Conservation (phyloP, 345 rosid species). For the Camelina laxa region DNA sequence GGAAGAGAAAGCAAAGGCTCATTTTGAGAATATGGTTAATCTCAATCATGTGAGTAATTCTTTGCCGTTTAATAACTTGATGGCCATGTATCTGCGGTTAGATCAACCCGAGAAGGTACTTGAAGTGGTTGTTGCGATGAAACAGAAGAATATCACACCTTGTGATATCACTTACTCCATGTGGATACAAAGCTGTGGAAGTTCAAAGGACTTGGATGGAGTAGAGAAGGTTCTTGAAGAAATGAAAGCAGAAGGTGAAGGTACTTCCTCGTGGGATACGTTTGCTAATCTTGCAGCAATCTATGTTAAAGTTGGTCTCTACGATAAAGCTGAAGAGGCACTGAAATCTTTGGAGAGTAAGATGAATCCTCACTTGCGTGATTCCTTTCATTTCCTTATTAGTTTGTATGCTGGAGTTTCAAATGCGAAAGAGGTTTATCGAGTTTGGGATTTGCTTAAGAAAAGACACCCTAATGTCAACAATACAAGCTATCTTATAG, state of each 20-base stretch:
- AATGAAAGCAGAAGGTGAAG: slow-evolving; percentile 43
- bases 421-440: slow-evolving; percentile 57
- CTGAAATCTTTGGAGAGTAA: slow-evolving; percentile 60
- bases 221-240: slow-evolving; percentile 47
- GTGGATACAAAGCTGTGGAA: slow-evolving; percentile 67
- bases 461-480: slow-evolving; percentile 38
- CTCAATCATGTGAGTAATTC: slow-evolving; percentile 45
- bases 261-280: slow-evolving; percentile 49
- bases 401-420: slow-evolving; percentile 57
- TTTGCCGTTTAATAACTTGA: slow-evolving; percentile 62
- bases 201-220: slow-evolving; percentile 54
- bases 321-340: slow-evolving; percentile 66
- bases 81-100: slow-evolving; percentile 56
- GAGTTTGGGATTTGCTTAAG: slow-evolving; percentile 68
- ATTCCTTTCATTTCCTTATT: slow-evolving; percentile 67
- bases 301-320: slow-evolving; percentile 56
- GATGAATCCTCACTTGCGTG: slow-evolving; percentile 30
- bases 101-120: slow-evolving; percentile 67
- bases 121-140: slow-evolving; percentile 56
- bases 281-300: slow-evolving; percentile 61
- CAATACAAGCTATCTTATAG: slow-evolving; percentile 11
- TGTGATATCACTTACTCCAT: slow-evolving; percentile 45
- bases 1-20: slow-evolving; percentile 59
- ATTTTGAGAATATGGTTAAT: slow-evolving; percentile 61
- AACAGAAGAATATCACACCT: slow-evolving; percentile 48